Conservation (phyloP, 1,139 yeast genomes). For the Pichia sp. region DNA sequence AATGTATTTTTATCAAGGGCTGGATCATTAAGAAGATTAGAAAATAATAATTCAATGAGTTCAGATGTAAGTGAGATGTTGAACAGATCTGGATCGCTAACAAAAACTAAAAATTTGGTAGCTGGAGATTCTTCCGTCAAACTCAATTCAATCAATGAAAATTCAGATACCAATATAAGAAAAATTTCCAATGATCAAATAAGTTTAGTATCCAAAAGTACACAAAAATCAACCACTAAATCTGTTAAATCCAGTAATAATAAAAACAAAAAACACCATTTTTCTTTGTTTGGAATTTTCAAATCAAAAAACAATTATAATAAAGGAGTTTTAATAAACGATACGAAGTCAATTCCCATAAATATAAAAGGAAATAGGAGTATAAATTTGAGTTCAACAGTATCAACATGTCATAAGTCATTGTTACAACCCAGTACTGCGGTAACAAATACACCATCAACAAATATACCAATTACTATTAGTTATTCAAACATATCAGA, state of each 20-base stretch:
- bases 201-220: slow-evolving; percentile 4
- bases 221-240: neutral
- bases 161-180: neutral
- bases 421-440: neutral
- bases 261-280: neutral
- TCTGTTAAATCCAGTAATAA: neutral
- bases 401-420: neutral
- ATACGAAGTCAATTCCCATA: neutral
- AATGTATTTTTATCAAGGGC: slow-evolving; percentile 1
- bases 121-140: neutral
- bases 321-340: neutral
- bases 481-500: neutral
- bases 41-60: neutral
- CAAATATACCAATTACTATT: neutral
- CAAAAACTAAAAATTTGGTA: neutral
- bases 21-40: neutral
- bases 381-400: neutral
- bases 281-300: slow-evolving; percentile 5
- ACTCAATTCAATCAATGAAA: neutral
- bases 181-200: neutral
- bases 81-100: neutral
- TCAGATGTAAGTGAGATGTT: neutral
- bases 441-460: neutral
- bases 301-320: neutral
- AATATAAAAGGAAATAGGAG: neutral